Percentiles rank a stretch among this genome's conserved stretches.
These are phyloP conservation scores for Aspergillus versicolor DNA, from an alignment of 2,329 filamentous ascomycete genomes.

Conservation along the genomic window DNA sequence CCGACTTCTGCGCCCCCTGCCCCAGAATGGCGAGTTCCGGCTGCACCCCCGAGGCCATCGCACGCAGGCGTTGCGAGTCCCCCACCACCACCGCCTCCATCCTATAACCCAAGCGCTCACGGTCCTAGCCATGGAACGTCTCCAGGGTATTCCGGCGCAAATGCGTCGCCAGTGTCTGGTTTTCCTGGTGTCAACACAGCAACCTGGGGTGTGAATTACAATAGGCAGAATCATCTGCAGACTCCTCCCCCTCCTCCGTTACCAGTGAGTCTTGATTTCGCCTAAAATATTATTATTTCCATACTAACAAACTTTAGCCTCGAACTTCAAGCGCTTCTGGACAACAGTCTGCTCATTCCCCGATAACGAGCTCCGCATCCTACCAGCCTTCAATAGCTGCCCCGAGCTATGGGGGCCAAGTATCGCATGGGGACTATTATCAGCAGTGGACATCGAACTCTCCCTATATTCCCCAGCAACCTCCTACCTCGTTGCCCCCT, in stretches of 20 bases:
- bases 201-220: constrained; percentile 46
- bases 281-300: neutral
- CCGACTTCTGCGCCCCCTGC: constrained; percentile 25
- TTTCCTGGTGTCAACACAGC: constrained; percentile 30
- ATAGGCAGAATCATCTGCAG: constrained; percentile 31
- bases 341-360: constrained; percentile 20
- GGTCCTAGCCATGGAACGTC: constrained; percentile 32
- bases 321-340: constrained; percentile 34
- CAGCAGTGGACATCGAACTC: constrained; percentile 23
- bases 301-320: constrained; percentile 28
- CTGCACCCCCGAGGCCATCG: constrained; percentile 20
- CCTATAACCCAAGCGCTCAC: constrained; percentile 32
- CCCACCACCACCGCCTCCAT: constrained; percentile 25
- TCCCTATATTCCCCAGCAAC: constrained; percentile 24
- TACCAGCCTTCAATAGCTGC: constrained; percentile 19
- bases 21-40: constrained; percentile 39
- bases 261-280: constrained; percentile 31
- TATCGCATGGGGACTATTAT: constrained; percentile 9
- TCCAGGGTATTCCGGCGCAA: constrained; percentile 9
- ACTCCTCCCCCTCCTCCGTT: constrained; percentile 35
- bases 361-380: constrained; percentile 17
- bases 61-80: constrained; percentile 19
- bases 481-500: constrained; percentile 24
- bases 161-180: constrained; percentile 19
- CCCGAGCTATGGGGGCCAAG: constrained; percentile 19